Evolutionary conservation across 805 yeast genomes (phyloP), one percentile per base, ranked within the genome.

Genomic region (Lipomyces orientalis): DNA sequence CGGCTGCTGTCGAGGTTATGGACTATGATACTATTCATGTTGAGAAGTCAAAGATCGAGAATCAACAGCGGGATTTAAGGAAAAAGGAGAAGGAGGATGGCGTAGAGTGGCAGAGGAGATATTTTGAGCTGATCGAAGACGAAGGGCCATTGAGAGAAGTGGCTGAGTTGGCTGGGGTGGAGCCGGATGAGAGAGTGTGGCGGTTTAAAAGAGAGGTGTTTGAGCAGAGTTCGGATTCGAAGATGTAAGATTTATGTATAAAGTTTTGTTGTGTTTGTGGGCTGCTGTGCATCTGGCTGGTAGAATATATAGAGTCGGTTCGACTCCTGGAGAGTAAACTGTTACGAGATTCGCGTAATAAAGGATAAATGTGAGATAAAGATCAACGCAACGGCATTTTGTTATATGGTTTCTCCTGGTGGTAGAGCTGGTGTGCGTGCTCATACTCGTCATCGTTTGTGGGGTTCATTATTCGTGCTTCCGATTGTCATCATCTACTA

Each of bases 41-140:
- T 71, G 90, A 90, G 75, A 94, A 94, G 82, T 82, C 93, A 16
- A 80, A 82, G 76, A 84, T 95, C 72, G 99, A 94, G 81, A 89
- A 90, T 75, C 85, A 82, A 31, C 98, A 94, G 82, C 88, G 99
- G 76, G 93, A 87, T 58, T 76, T 89, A 79, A 87, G 98, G 77
- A 87, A 86, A 79, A 77, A 82, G 66, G 99, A 95, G 80, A 79
- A 81, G 67, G 91, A 83, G 51, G 79, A 84, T 5, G 93, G 90
- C 55, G 76, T 77, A 16, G 76, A 76, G 60, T 94, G 99, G 99
- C 79, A 86, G 73, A 85, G 87, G 70, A 86, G 94, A 79, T 94
- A 97, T 94, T 94, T 94, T 79, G 85, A 84, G 60, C 65, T 72
- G 64, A 76, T 58, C n/a, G 71, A 64, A 16, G 67, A 68, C 34